Evolutionary conservation across 352 stramenopile species (phyloP).

Genomic region (Phytophthora sansomeana): DNA sequence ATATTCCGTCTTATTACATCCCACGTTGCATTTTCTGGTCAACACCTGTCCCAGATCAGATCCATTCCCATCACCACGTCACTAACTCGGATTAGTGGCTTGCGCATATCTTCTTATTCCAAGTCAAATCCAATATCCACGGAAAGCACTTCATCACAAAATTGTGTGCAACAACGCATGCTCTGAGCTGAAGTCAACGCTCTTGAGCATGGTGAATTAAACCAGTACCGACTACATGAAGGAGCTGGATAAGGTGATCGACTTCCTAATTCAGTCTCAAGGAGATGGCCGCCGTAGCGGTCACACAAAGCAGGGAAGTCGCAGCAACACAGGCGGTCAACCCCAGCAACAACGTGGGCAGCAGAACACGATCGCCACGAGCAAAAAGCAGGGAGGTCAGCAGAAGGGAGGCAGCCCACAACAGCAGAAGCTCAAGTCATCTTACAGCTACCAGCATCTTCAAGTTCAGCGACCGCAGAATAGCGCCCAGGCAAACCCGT

Average conservation of each 20-base stretch:
- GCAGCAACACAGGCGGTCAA: background rate
- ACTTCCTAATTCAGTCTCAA: conserved; percentile 4
- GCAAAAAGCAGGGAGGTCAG: background rate
- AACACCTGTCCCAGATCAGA: no score
- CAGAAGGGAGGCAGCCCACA: background rate
- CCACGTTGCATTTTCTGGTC: no score
- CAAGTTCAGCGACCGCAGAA: background rate
- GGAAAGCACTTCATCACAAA: no score
- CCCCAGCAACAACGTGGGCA: background rate
- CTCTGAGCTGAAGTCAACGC: conserved; percentile 17
- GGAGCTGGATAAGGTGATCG: conserved; percentile 13
- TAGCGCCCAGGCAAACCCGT: background rate
- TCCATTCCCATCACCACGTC: no score
- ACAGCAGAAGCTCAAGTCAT: background rate
- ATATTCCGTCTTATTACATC: no score
- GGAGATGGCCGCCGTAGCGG: background rate
- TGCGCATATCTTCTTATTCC: no score
- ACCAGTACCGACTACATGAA: conserved; percentile 1
- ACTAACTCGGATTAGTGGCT: no score
- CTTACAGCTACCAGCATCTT: background rate
- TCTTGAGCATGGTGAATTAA: background rate
- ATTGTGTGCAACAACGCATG: conserved; percentile 11
- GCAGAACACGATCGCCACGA: background rate
- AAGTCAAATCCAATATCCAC: no score
- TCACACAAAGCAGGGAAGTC: background rate